Base-by-base conservation (phyloP, 2,329 filamentous ascomycete species). In the Pseudogymnoascus sp. region DNA sequence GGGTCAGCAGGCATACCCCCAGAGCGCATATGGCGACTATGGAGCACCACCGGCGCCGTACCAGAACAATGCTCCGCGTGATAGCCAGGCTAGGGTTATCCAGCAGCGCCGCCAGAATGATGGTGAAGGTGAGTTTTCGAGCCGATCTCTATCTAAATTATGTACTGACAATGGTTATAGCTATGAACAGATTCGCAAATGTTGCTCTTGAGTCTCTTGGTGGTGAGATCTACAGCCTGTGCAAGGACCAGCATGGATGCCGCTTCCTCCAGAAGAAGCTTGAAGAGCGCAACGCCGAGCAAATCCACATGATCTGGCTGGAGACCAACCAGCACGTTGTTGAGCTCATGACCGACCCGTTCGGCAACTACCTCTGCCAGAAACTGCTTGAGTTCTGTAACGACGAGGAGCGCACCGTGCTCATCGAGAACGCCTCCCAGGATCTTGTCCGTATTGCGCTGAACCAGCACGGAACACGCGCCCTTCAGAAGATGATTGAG, bases 401-500 rank as follows among this genome's bases (percentile, higher is more conserved):
- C 73, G 90, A 97, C 71, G 90, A 96, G 60, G 93, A 99, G 79
- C 91, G 94, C 67, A 97, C 93, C 61, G 85, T 87, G 45, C 84
- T 99, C 65, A 95, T 99, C 69, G 87, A 92, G 75, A 96, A 96
- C 69, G 92, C 94, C 40, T 86, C 91, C 15, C 83, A 87, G 60
- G 87, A 93, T 66, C 90, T 99, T 80, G 91, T 96, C 25, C 87
- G 87, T 69, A 97, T 99, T 71, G 94, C 94, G 27, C 80, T 97
- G 64, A 97, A 99, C 76, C 93, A 97, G 78, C 94, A 99, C 74
- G 94, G 94, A 68, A 99, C 94, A 63, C 87, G 94, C 61, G 94
- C 94, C 65, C 79, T 99, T 63, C 94, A 99, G 79, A 99, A 97
- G 82, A 99, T 99, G 94, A 99, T 99, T 67, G 94, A 99, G 76